These are phyloP conservation scores for Rhizophora apiculata DNA, from an alignment of 345 rosid genomes.

Conservation along the genomic window DNA sequence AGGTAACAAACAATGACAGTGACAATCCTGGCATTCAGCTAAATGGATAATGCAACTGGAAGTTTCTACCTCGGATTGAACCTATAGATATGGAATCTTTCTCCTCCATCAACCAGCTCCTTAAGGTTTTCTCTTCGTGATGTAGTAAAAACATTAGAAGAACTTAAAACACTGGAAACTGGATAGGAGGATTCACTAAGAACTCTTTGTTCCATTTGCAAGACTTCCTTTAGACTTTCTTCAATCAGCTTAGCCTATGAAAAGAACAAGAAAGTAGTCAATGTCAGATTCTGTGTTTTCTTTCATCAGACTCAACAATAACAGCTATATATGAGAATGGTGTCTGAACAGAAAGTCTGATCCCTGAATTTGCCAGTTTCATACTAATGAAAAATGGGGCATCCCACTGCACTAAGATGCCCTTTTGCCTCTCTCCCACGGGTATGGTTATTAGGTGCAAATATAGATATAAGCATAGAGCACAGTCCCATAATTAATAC, in stretches of 20 bases:
- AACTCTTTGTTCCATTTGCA: conserved; percentile 46
- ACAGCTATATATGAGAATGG: background rate
- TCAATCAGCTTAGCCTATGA: conserved; percentile 37
- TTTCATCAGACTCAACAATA: background rate
- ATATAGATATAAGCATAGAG: background rate
- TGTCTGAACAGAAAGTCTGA: background rate
- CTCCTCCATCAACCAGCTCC: conserved; percentile 48
- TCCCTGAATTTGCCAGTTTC: background rate
- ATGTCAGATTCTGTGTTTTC: background rate
- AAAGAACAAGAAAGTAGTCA: conserved; percentile 10
- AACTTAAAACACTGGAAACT: conserved; percentile 66
- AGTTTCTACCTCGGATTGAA: conserved; percentile 60
- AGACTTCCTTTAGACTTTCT: conserved; percentile 48
- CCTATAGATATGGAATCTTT: conserved; percentile 60
- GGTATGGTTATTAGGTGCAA: background rate
- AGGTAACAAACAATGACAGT: background rate
- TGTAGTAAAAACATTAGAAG: conserved; percentile 49
- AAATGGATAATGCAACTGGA: background rate
- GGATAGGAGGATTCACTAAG: conserved; percentile 41
- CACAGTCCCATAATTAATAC: background rate
- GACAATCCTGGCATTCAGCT: background rate
- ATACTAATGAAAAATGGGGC: background rate
- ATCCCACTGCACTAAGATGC: too few species aligned
- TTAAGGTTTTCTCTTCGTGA: conserved; percentile 61
- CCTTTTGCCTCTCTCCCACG: too few species aligned